phyloP scores from a whole-genome alignment of 2,329 filamentous ascomycete species.

The Ascochyta viciae-villosae region DNA sequence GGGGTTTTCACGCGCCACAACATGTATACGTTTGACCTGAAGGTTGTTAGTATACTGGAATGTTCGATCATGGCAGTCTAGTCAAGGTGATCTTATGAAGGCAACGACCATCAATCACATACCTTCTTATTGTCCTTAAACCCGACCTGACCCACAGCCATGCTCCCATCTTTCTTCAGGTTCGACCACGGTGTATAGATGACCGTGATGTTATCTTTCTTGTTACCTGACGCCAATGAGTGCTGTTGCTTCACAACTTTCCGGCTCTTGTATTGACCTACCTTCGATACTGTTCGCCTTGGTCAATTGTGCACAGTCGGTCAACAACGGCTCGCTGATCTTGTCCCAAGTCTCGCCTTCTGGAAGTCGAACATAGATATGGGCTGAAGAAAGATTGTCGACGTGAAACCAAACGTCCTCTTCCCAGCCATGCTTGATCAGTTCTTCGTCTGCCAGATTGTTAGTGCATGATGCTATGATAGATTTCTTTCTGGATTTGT shows the following conservation, averaged over 20 bases:
- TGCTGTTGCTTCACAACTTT: not conserved
- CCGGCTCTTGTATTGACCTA: not conserved
- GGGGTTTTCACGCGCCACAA: conserved; percentile 81
- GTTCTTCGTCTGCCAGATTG: conserved; percentile 79
- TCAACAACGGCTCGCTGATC: conserved; percentile 76
- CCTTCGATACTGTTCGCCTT: conserved; percentile 99
- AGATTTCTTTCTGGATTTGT: not conserved
- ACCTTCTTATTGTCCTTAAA: conserved; percentile 87
- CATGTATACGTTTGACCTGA: conserved; percentile 80
- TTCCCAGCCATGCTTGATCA: conserved; percentile 93
- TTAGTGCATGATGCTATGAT: not conserved
- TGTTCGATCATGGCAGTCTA: too few relatives aligned
- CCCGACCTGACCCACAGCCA: conserved; percentile 93
- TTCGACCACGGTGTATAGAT: conserved; percentile 99
- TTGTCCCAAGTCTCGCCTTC: conserved; percentile 84
- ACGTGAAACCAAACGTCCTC: conserved; percentile 99
- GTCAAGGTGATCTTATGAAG: not conserved
- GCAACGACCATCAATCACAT: not conserved
- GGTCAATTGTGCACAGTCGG: conserved; percentile 93
- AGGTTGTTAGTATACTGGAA: conserved; percentile 2
- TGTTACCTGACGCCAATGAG: conserved; percentile 73
- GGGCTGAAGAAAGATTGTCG: conserved; percentile 94
- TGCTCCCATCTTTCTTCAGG: conserved; percentile 91
- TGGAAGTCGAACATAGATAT: conserved; percentile 88
- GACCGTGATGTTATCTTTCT: conserved; percentile 95